Conservation (phyloP, 345 rosid genomes). For the Brassica cretica region DNA sequence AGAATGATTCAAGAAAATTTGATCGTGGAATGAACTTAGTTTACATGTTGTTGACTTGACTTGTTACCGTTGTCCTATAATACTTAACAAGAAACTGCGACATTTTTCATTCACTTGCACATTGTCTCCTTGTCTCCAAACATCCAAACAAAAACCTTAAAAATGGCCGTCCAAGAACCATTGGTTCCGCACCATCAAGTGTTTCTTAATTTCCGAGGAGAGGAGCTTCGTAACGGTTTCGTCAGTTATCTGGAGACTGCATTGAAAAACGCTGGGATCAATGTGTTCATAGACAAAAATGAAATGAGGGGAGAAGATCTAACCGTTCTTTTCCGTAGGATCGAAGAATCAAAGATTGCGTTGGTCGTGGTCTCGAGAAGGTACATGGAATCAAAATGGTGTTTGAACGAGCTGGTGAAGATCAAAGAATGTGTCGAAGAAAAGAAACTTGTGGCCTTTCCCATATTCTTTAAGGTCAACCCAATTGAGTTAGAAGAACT, state of each 20-base stretch:
- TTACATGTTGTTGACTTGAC: constrained; percentile 15
- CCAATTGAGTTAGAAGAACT: background rate
- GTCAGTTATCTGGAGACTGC: background rate
- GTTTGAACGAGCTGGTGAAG: constrained; percentile 17
- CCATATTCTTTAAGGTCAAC: constrained; percentile 23
- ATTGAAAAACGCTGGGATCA: constrained; percentile 6
- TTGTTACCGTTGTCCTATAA: constrained; percentile 4
- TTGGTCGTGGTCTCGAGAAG: constrained; percentile 14
- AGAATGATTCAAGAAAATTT: constrained; percentile 12
- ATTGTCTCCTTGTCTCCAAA: constrained; percentile 8
- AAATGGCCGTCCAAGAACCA: constrained; percentile 10
- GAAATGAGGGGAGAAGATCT: constrained; percentile 13
- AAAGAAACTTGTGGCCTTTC: constrained; percentile 13
- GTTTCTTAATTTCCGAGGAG: constrained; percentile 37
- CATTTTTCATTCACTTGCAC: constrained; percentile 20
- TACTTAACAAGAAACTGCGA: constrained; percentile 8
- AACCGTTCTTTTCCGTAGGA: background rate
- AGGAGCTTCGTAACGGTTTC: constrained; percentile 16
- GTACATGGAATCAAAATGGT: constrained; percentile 12
- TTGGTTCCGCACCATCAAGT: constrained; percentile 15
- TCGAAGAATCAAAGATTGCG: constrained; percentile 19
- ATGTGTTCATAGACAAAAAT: constrained; percentile 15
- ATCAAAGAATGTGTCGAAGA: constrained; percentile 9
- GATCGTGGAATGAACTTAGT: constrained; percentile 23
- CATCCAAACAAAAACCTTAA: constrained; percentile 3